These are phyloP conservation scores for Marchantia paleacea DNA, from an alignment of 225 moss, liverwort and hornwort genomes.

Conservation along the genomic window DNA sequence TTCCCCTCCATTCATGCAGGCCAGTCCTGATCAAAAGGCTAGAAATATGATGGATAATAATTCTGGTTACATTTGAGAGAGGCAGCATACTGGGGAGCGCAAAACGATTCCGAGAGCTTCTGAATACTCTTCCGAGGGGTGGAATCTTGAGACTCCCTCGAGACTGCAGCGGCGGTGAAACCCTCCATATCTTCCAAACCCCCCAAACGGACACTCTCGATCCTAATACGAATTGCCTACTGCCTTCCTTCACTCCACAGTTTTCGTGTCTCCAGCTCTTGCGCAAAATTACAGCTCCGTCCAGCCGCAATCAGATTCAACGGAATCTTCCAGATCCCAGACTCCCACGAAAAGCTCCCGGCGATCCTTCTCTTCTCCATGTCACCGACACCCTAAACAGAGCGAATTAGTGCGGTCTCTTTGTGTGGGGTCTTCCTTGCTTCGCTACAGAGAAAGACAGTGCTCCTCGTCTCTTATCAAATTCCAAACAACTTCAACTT, in stretches of 20 bases:
- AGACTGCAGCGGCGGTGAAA: slow-evolving; percentile 4
- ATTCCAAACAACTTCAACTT: background rate
- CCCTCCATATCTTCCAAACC: slow-evolving; percentile 19
- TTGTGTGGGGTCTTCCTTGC: background rate
- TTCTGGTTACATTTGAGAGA: slow-evolving; percentile 73
- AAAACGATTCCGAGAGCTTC: slow-evolving; percentile 84
- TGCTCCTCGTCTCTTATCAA: background rate
- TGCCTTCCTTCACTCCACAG: no score
- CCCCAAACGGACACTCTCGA: background rate
- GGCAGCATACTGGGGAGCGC: slow-evolving; percentile 80
- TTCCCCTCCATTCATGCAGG: no score
- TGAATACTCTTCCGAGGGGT: slow-evolving; percentile 39
- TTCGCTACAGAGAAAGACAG: background rate
- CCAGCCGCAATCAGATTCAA: background rate
- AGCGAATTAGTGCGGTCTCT: background rate
- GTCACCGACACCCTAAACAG: background rate
- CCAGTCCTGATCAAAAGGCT: no score
- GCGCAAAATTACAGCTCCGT: background rate
- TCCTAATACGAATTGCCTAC: no score
- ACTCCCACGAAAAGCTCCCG: background rate
- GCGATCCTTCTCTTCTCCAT: background rate
- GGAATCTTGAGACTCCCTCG: slow-evolving; percentile 6
- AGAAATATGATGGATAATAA: no score
- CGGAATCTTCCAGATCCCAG: no score
- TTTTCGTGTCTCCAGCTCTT: no score